Evolutionary conservation across 805 yeast species (phyloP), one percentile per base, ranked within the genome.

Genomic region (Hanseniaspora clermontiae): DNA sequence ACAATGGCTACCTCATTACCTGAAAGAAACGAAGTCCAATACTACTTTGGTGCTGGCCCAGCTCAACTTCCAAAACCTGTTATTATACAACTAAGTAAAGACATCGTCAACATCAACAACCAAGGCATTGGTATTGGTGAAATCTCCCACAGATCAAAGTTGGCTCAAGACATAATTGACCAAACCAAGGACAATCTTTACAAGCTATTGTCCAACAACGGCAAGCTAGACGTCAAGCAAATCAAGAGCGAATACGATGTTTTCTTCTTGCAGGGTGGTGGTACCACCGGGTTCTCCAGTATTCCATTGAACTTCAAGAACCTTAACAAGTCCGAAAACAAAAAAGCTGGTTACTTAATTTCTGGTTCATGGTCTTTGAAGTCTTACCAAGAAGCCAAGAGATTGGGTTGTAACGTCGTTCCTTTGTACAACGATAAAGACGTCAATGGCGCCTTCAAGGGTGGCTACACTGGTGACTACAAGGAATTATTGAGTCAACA

Each of bases 21-120:
- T 47, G 48, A 40, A 47, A 53, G 57, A 53, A 42, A 42, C 27
- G 57, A 53, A 31, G 46, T 40, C 14, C 88, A 89, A 57, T 74
- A 79, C 65, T 87, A 93, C 68, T 93, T 88, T 65, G 98, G 97
- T 57, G 97, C 99, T n/a, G 99, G 99, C 14, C 99, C 99, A 50
- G 98, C 98, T 0, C 77, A 83, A 53, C 75, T 93, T 46, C 97
- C 97, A 37, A 81, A 91, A 3, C 65, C 70, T 4, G 97, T 91
- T 1, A 77, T 93, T 55, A 83, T 87, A 70, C 83, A 87, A 71
- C 96, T 97, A 5, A 95, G 97, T 1, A 67, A 69, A 36, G 97
- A 93, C 67, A 74, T 93, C 60, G 67, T 93, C 59, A 79, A 82
- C 64, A 93, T 79, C 70, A 73, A 84, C 55, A 75, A 73, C 43